phyloP scores from a whole-genome alignment of 2,329 filamentous ascomycete genomes.

The Pestalotiopsis fici region DNA sequence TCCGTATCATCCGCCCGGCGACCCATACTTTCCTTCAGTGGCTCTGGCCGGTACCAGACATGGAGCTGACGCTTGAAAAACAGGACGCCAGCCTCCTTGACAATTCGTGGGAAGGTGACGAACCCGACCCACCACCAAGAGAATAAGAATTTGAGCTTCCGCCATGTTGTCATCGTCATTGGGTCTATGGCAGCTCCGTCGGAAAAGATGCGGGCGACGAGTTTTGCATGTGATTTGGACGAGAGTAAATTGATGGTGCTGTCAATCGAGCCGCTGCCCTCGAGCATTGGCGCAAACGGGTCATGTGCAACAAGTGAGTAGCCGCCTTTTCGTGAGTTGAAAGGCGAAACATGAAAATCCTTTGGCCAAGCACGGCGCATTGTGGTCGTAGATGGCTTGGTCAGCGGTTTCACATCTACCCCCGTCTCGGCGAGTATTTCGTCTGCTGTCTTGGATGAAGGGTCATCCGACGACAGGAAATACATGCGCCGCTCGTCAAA shows the following conservation, averaged over 20 bases:
- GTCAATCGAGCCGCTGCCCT: constrained; percentile 47
- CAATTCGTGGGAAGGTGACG: constrained; percentile 65
- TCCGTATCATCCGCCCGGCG: constrained; percentile 55
- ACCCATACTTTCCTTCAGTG: constrained; percentile 54
- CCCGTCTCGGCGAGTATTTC: constrained; percentile 6
- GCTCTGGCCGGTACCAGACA: constrained; percentile 68
- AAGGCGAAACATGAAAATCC: constrained; percentile 76
- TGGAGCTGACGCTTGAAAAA: constrained; percentile 59
- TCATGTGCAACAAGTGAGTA: constrained; percentile 55
- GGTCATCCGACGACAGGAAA: constrained; percentile 48
- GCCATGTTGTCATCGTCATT: constrained; percentile 36
- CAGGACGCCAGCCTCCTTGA: constrained; percentile 59
- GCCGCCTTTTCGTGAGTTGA: constrained; percentile 62
- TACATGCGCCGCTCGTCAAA: constrained; percentile 73
- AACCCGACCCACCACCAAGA: constrained; percentile 70
- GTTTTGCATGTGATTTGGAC: constrained; percentile 60
- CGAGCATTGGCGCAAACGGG: constrained; percentile 40
- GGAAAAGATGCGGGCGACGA: constrained; percentile 62
- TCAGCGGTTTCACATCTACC: constrained; percentile 5
- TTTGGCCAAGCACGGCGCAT: constrained; percentile 63
- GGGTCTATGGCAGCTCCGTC: constrained; percentile 52
- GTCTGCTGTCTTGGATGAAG: constrained; percentile 13
- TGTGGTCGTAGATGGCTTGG: not conserved
- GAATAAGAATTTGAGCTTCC: constrained; percentile 48
- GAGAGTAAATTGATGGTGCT: constrained; percentile 63